These are phyloP conservation scores for Penicillium maclennaniae DNA, from an alignment of 495 filamentous ascomycete species.

Conservation along the genomic window DNA sequence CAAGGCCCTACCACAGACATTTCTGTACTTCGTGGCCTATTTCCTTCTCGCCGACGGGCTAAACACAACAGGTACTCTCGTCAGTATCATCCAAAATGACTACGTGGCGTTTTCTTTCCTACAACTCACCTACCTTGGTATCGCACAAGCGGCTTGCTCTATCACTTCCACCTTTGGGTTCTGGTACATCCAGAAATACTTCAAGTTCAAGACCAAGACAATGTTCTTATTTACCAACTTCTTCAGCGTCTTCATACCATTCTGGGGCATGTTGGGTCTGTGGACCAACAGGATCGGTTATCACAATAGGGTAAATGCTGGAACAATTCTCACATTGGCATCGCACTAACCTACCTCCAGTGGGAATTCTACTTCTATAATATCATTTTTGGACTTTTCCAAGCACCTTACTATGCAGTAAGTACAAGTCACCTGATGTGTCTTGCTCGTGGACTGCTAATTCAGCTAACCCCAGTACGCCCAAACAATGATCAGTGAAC, in stretches of 20 bases:
- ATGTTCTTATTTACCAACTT: slow-evolving; percentile 51
- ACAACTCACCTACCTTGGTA: slow-evolving; percentile 47
- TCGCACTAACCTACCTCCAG: slow-evolving; percentile 14
- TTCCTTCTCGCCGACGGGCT: slow-evolving; percentile 49
- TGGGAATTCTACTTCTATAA: slow-evolving; percentile 54
- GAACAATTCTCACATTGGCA: not conserved
- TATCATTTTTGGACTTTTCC: slow-evolving; percentile 46
- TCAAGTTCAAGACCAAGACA: slow-evolving; percentile 43
- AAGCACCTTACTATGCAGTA: slow-evolving; percentile 50
- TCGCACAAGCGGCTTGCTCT: slow-evolving; percentile 42
- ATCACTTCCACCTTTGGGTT: slow-evolving; percentile 47
- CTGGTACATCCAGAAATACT: slow-evolving; percentile 50
- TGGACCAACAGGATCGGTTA: slow-evolving; percentile 47
- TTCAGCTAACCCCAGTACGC: slow-evolving; percentile 30
- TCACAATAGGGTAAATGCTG: slow-evolving; percentile 35
- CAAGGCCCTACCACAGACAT: slow-evolving; percentile 41
- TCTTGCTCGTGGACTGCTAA: not conserved
- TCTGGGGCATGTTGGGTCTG: slow-evolving; percentile 50
- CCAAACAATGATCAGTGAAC: slow-evolving; percentile 52
- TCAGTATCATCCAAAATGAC: slow-evolving; percentile 47
- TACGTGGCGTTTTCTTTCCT: slow-evolving; percentile 46
- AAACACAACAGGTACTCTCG: slow-evolving; percentile 47
- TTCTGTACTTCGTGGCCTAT: slow-evolving; percentile 44
- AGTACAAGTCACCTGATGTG: not conserved
- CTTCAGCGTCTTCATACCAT: slow-evolving; percentile 46